Evolutionary conservation across 2,329 filamentous ascomycete genomes (phyloP), one percentile per base, ranked within the genome.

Genomic region (Lachnellula hyalina): DNA sequence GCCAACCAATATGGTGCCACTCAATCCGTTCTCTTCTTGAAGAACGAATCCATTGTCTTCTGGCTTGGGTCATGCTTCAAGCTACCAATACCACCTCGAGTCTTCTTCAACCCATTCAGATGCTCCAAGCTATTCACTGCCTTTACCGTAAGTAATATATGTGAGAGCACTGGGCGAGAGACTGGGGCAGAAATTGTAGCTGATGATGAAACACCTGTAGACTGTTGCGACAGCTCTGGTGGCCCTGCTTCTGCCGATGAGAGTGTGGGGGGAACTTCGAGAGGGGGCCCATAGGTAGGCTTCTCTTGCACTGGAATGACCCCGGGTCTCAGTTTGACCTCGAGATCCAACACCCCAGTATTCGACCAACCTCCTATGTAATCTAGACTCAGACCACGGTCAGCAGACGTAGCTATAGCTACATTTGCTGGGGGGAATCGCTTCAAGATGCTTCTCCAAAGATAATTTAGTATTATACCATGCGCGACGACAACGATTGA

Each of bases 71-170:
- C 91, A 67, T 89, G 85, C 53, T 80, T 78, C 40, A 87, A 79
- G 63, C 87, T 94, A 52, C 90, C 90, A 54, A 96, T 87, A 3
- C 91, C 91, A 32, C 90, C 89, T 23, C 86, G 77, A 8, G 90
- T 93, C 70, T 90, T 87, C 69, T 86, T 92, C 55, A 96, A 74
- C 28, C 85, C 83, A 45, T 75, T 72, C 2, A 96, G 79, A 71
- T 96, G 92, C 4, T 82, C 79, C 56, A 81, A 79, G 58, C 80
- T 81, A 67, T 96, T 93, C 59, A 90, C 77, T 5, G 75, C 75
- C 46, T 81, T 70, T 28, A 95, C 77, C 7, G 75, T 69, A 17
- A 78, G 74, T 14, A 68, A 72, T 73, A 75, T 78, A n/a, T 71
- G 70, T 7, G 71, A 55, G 3, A 68, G 51, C 47, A 46, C 53